Conservation (phyloP, 108 stramenopile species). For the Skeletonema tropicum region DNA sequence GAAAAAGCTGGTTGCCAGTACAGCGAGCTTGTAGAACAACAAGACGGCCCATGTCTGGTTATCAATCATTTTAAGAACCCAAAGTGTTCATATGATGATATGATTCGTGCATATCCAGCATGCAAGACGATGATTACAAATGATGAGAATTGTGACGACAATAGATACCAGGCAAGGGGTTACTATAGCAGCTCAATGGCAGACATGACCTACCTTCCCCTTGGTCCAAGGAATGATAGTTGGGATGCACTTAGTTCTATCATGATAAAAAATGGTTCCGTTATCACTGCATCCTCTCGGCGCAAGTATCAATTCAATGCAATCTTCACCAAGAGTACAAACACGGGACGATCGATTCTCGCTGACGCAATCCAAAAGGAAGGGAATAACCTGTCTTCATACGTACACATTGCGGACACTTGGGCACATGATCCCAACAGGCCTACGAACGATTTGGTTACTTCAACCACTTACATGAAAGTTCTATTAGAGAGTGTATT, state of each 20-base stretch:
- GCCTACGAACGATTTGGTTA: background rate
- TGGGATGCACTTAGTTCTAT: constrained; percentile 3
- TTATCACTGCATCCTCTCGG: constrained; percentile 13
- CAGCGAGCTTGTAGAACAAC: background rate
- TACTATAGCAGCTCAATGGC: constrained; percentile 18
- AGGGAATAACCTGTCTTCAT: background rate
- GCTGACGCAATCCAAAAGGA: background rate
- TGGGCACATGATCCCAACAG: background rate
- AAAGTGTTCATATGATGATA: background rate
- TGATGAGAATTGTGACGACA: constrained; percentile 30
- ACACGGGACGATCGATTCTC: constrained; percentile 13
- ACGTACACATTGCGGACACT: background rate
- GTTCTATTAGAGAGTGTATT: constrained; percentile 42
- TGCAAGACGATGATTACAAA: constrained; percentile 36
- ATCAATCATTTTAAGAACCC: background rate
- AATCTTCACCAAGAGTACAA: constrained; percentile 31
- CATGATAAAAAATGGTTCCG: background rate
- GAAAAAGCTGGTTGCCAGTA: background rate
- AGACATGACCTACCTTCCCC: constrained; percentile 20
- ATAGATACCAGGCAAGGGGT: constrained; percentile 22
- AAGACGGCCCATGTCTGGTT: background rate
- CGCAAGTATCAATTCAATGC: constrained; percentile 37
- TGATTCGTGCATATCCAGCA: background rate
- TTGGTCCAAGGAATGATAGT: constrained; percentile 34
- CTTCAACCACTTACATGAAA: constrained; percentile 17